Base-by-base conservation (phyloP, 2,329 filamentous ascomycete genomes). In the Xenoacremonium recifei region DNA sequence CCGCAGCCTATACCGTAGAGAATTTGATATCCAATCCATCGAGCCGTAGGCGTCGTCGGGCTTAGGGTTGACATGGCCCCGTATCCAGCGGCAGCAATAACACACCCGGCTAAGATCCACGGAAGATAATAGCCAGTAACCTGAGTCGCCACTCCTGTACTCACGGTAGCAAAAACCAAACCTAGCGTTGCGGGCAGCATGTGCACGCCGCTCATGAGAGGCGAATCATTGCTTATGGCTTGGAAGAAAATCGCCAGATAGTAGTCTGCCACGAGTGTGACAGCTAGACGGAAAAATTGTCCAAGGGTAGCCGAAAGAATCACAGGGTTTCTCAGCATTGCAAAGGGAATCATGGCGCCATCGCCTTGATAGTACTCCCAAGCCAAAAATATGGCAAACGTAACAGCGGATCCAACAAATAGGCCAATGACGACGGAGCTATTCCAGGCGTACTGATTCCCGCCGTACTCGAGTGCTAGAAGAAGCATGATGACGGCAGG, bases 401-500 rank as follows among this genome's bases (percentile, higher is more conserved):
- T 51, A 6, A 61, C 60, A 4, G 57, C 57, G 15, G 64, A 59
- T 21, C 51, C 49, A 21, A 43, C 44, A 18, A 73, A 56, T 4
- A 71, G 61, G 3, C 62, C 67, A 33, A 73, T 64, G 30, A 71
- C 60, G 4, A 50, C 54, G 5, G 60, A 43, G 3, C 54, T 58
- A 16, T 53, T 53, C 70, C 69, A 73, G 2, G 61, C 9, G 34
- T 69, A 60, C 0, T 55, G 58, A 17, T 59, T 55, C 4, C 69
- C 69, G 12, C 53, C 31, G 36, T 63, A 65, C 48, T 73, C 65
- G 4, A 77, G 54, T 6, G 70, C 73, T 7, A 77, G 54, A 2
- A 76, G 50, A 4, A 76, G 61, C 54, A 71, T 72, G 19, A 71
- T 54, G 15, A 68, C 64, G 3, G 66, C 50, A 1, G 48, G 47